phyloP scores from a whole-genome alignment of 495 filamentous ascomycete genomes.

The Paragyromitra xinjiangensis region DNA sequence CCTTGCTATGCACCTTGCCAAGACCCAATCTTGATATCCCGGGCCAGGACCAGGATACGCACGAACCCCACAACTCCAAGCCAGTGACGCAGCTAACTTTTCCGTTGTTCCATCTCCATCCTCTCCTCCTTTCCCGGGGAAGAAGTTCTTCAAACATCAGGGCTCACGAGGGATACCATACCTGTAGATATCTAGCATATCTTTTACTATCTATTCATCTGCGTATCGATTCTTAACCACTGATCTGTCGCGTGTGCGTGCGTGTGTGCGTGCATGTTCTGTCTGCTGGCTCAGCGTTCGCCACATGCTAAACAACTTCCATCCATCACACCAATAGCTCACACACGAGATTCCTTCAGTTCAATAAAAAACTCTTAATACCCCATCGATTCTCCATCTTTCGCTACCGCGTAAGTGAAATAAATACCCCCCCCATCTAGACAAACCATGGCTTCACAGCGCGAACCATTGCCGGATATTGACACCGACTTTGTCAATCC shows the following conservation, averaged over 20 bases:
- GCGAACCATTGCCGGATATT: conserved; percentile 38
- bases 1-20: conserved; percentile 14
- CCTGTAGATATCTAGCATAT: conserved; percentile 17
- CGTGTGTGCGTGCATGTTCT: not conserved
- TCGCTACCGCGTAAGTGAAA: conserved; percentile 9
- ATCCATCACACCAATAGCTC: conserved; percentile 20
- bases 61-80: conserved; percentile 28
- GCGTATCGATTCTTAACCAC: conserved; percentile 4
- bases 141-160: conserved; percentile 3
- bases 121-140: not conserved
- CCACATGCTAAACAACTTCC: conserved; percentile 32
- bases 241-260: conserved; percentile 19
- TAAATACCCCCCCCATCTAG: not conserved
- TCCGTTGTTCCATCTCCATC: not conserved
- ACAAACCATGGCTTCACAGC: conserved; percentile 25
- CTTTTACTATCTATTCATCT: not conserved
- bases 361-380: not conserved
- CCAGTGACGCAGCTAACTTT: conserved; percentile 26
- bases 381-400: conserved; percentile 2
- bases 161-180: not conserved
- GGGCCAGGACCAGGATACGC: conserved; percentile 19
- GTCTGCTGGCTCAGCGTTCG: conserved; percentile 22
- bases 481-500: conserved; percentile 42
- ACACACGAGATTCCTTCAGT: not conserved
- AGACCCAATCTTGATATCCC: conserved; percentile 14